phyloP scores from a whole-genome alignment of 768 basidiomycete species.

The Dentipellis fragilis region DNA sequence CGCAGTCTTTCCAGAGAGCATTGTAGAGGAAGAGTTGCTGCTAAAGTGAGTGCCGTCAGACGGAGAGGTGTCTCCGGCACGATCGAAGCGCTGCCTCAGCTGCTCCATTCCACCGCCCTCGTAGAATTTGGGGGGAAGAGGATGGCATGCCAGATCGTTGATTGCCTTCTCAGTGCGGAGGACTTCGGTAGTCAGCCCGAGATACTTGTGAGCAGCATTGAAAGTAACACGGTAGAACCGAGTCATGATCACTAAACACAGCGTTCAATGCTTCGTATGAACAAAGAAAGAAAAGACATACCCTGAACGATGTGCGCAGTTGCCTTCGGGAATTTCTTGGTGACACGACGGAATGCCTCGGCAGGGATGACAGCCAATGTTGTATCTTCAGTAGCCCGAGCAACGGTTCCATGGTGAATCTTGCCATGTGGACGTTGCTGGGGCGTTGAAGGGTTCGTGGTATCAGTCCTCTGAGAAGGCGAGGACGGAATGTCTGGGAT shows the following conservation, averaged over 20 bases:
- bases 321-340: constrained; percentile 95
- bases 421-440: constrained; percentile 12
- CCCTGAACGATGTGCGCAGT: constrained; percentile 95
- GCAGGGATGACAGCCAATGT: constrained; percentile 99
- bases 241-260: constrained; percentile 67
- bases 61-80: constrained; percentile 19
- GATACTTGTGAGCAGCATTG: constrained; percentile 92
- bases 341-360: constrained; percentile 88
- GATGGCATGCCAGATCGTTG: constrained; percentile 94
- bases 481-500: constrained; percentile 9
- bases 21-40: constrained; percentile 12
- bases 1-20: constrained; percentile 13
- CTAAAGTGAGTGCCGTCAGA: constrained; percentile 51
- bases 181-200: constrained; percentile 91
- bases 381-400: constrained; percentile 88
- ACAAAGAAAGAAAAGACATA: constrained; percentile 15
- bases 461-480: neutral
- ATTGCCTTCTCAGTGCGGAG: constrained; percentile 95
- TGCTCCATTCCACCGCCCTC: constrained; percentile 84
- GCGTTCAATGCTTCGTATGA: neutral
- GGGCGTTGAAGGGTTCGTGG: neutral
- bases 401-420: constrained; percentile 65
- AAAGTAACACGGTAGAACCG: constrained; percentile 96
- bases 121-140: constrained; percentile 85
- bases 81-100: constrained; percentile 82